Evolutionary conservation across 331 rosid genomes (phyloP), one percentile per base, ranked within the genome.

Genomic region (Acacia concinna): DNA sequence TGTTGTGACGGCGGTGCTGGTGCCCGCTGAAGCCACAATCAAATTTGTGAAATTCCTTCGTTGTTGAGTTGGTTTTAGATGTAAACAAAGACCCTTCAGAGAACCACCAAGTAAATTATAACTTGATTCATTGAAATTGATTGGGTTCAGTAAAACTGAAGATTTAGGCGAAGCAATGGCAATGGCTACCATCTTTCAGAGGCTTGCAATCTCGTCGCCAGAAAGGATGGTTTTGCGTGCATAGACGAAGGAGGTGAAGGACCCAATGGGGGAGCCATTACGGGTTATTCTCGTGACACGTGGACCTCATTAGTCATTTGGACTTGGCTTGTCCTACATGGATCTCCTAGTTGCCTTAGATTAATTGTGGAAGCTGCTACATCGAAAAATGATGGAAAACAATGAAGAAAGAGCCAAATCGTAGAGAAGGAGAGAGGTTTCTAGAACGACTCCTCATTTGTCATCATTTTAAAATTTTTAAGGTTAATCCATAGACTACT

Each of bases 231-330:
- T 1, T 25, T 5, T 1, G 20, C 1, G 20, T 4, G 66, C 18
- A 13, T 1, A 15, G 38, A 30, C 13, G 65, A 46, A 79, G 30
- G 31, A 15, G 38, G 15, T 5, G 65, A 46, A 79, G 30, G 31
- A 35, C 23, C 75, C 63, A 17, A 38, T 23, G 75, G 68, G 68
- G 25, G 71, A 30, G 85, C 37, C 73, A 86, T 68, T 74, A 67
- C 71, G 59, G 97, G 99, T 9, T 76, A 7, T 77, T 82, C 32
- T 84, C 87, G 32, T 57, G 94, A 91, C 98, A 91, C 97, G 98
- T 95, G 96, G 94, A 83, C 21, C 30, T 84, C 15, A 30, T 28
- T n/a, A n/a, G n/a, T n/a, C n/a, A n/a, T 52, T 13, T 64, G 67
- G 76, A 37, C 30, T 72, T 81, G 78, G 87, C 71, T 74, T 79